These are phyloP conservation scores for Pythium rishiriense DNA, from an alignment of 352 stramenopile species.

Conservation along the genomic window DNA sequence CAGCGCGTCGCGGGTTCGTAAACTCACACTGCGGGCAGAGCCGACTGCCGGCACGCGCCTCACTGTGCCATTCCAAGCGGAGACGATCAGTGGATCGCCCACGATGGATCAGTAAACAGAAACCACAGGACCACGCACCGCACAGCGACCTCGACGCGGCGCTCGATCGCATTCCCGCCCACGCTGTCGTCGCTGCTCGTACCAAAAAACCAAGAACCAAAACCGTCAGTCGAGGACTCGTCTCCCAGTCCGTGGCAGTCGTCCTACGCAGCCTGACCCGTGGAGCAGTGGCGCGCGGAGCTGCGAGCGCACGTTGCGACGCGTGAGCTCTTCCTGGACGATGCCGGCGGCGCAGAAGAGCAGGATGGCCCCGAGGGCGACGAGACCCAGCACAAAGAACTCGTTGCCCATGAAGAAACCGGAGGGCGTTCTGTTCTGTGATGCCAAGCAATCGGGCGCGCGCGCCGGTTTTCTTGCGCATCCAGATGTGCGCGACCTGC, in stretches of 20 bases:
- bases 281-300: constrained; percentile 52
- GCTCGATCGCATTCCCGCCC: constrained; percentile 17
- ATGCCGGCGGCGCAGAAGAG: constrained; percentile 52
- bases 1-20: constrained; percentile 21
- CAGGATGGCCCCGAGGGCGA: constrained; percentile 42
- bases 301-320: constrained; percentile 41
- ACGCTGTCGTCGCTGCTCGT: constrained; percentile 3
- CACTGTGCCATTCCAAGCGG: constrained; percentile 1
- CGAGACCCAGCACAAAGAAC: constrained; percentile 22
- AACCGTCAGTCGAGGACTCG: neutral
- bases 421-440: constrained; percentile 18
- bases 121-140: constrained; percentile 18
- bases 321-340: constrained; percentile 41
- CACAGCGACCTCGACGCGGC: constrained; percentile 29
- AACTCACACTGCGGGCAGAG: constrained; percentile 23
- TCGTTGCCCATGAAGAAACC: constrained; percentile 17
- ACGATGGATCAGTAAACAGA: neutral
- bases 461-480: constrained; percentile 3
- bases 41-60: constrained; percentile 19
- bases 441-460: neutral
- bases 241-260: too few relatives aligned
- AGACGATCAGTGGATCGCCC: neutral
- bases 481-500: too few relatives aligned
- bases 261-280: too few relatives aligned
- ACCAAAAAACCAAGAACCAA: too few relatives aligned